Evolutionary conservation across 2,329 filamentous ascomycete genomes (phyloP), one percentile per base, ranked within the genome.

Genomic region (Ophiostoma sp.): DNA sequence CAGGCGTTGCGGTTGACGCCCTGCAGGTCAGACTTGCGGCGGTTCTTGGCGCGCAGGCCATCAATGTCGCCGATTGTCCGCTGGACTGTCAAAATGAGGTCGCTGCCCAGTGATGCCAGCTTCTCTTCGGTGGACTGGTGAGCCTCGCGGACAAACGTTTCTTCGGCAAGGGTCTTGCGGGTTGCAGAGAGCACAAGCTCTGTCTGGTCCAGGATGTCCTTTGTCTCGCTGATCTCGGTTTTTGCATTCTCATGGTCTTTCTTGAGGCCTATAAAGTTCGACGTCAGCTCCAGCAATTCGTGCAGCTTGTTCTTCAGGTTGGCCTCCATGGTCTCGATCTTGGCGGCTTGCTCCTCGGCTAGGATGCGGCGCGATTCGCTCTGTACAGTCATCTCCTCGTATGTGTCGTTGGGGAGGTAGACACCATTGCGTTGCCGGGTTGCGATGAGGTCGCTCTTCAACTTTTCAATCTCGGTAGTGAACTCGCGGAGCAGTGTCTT

Each of bases 391-490:
- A 99, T 92, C 78, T 97, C 93, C 80, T 98, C 95, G 79, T 94
- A 98, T 19, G 89, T 89, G 74, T 97, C 94, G 73, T 93, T 92
- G 0, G 95, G 92, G 45, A 99, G 86, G 80, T 98, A 98, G 1
- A 99, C 95, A 71, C 96, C 96, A 80, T 98, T 98, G 50, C 96
- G 91, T 80, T 97, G 94, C 31, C 96, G 87, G 6, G 96, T 97
- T 2, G 94, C 92, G 76, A 98, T 97, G 17, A 99, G 86, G 80
- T 99, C 96, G 77, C 92, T 93, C 85, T 97, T 98, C 48, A 99
- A 86, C 80, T 94, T 96, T 81, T 99, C 94, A 70, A 99, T 98
- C 80, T 99, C 96, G 31, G 87, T 85, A 0, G 95, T 96, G 76
- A 97, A 97, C 76, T 99, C 96, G 74, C 89, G 91, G 12, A 99